Conservation (phyloP, 2,329 filamentous ascomycete genomes). For the Coleophoma eucalyptorum region DNA sequence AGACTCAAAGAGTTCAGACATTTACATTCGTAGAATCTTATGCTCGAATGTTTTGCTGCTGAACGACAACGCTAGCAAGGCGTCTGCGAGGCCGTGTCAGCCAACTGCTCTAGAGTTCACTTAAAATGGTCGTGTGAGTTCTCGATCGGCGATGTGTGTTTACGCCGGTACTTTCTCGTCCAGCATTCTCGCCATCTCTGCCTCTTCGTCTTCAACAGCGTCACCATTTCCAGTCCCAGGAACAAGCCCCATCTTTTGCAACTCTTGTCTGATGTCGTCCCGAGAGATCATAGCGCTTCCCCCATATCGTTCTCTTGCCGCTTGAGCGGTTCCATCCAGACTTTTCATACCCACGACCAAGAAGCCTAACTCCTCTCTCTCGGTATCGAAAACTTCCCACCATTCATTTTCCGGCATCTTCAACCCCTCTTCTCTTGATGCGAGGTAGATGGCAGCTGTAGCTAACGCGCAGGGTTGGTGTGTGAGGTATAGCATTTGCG, state of each 20-base stretch:
- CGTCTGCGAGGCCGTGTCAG: too few relatives aligned
- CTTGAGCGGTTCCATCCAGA: constrained; percentile 53
- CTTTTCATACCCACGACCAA: constrained; percentile 83
- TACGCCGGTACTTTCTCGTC: constrained; percentile 16
- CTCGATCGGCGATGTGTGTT: too few relatives aligned
- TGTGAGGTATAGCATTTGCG: constrained; percentile 86
- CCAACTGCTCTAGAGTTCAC: too few relatives aligned
- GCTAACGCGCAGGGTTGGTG: constrained; percentile 86
- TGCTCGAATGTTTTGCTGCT: too few relatives aligned
- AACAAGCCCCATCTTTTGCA: constrained; percentile 10
- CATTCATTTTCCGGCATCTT: constrained; percentile 82
- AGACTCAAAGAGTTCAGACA: too few relatives aligned
- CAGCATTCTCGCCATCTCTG: constrained; percentile 22
- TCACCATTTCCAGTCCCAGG: constrained; percentile 5
- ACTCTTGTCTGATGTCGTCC: constrained; percentile 16
- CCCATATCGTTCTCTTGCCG: constrained; percentile 17
- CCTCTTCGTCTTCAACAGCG: constrained; percentile 20
- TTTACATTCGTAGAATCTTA: too few relatives aligned
- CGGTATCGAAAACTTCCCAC: constrained; percentile 98
- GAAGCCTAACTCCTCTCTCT: constrained; percentile 91
- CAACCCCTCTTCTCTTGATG: constrained; percentile 69
- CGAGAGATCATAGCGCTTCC: constrained; percentile 17
- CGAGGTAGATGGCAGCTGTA: constrained; percentile 86
- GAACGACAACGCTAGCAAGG: too few relatives aligned
- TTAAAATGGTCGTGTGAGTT: too few relatives aligned